Evolutionary conservation across 208 protist species (phyloP).

Genomic region (Crithidia sp.): DNA sequence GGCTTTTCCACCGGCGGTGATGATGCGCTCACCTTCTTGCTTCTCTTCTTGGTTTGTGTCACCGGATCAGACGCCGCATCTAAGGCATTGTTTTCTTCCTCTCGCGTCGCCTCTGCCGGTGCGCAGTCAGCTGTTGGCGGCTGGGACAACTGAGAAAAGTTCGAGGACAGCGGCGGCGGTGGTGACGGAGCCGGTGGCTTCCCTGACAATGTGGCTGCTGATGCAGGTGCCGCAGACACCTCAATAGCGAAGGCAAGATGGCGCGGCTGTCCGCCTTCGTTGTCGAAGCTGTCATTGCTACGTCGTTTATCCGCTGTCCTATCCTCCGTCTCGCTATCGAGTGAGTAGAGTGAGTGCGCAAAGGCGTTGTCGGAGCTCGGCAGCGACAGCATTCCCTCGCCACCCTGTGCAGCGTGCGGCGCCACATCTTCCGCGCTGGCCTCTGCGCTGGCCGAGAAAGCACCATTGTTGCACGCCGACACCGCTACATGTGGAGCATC

Average conservation of each 20-base stretch:
- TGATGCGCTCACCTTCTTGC: not conserved
- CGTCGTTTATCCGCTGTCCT: not conserved
- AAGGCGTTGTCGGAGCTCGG: slow-evolving; percentile 14
- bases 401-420: not conserved
- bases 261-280: not conserved
- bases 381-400: not conserved
- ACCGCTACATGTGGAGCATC: too few relatives aligned
- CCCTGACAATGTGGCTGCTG: not conserved
- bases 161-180: too few relatives aligned
- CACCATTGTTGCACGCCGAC: too few relatives aligned
- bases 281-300: not conserved
- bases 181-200: too few relatives aligned
- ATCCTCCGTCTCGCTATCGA: slow-evolving; percentile 3
- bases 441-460: not conserved
- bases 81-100: too few relatives aligned
- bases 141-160: too few relatives aligned
- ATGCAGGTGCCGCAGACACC: not conserved
- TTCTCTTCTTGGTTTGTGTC: too few relatives aligned
- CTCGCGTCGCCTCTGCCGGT: too few relatives aligned
- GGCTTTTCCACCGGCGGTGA: not conserved
- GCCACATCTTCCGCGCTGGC: not conserved
- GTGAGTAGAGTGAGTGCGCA: slow-evolving; percentile 13
- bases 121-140: too few relatives aligned
- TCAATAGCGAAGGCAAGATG: not conserved
- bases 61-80: too few relatives aligned